Base-by-base conservation (phyloP, 1,284 basidiomycete species). In the Boletus sp. region DNA sequence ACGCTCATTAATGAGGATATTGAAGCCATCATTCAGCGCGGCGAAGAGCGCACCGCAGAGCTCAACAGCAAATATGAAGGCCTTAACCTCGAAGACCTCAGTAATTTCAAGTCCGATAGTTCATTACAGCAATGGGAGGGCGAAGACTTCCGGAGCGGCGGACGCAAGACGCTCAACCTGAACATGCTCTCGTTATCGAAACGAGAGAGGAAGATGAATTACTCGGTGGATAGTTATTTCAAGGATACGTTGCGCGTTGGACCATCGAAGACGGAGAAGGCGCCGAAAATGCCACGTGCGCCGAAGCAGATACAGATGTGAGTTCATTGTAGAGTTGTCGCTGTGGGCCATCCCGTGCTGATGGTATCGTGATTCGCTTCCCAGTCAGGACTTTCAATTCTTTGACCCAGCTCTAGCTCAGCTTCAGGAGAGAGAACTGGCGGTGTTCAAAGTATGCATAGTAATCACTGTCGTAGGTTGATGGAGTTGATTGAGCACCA, bases 381-480 rank as follows among this genome's bases (percentile, higher is more conserved):
- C 46, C 64, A 95, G 93, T 64, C 89, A 96, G 77, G 96, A 98
- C 73, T 98, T 96, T 82, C 96, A 99, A 71, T 99, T 99, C 81
- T 98, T 93, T 78, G 92, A 96, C 3, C 83, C 88, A 0, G 81
- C 89, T 49, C 77, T 99, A 11, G 81, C 86, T 12, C 89, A 89
- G 67, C 78, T 98, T 47, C 95, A 98, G 72, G 92, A 97, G 67
- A 85, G 89, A 57, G 97, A 98, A 73, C 78, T 89, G 35, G 88
- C 90, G 7, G 90, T 88, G 20, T 88, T 89, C 74, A 89, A 90
- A 78, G 92, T 88, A 53, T 53, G 52, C 39, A 13, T 45, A 6
- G 20, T 4, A 6, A 36, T 54, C 24, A 18, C 7, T 6, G 4
- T 27, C 2, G 7, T 20, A 4, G 5, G 22, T 11, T 5, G 12